phyloP scores from a whole-genome alignment of 345 rosid genomes.

The Toxicodendron radicans region DNA sequence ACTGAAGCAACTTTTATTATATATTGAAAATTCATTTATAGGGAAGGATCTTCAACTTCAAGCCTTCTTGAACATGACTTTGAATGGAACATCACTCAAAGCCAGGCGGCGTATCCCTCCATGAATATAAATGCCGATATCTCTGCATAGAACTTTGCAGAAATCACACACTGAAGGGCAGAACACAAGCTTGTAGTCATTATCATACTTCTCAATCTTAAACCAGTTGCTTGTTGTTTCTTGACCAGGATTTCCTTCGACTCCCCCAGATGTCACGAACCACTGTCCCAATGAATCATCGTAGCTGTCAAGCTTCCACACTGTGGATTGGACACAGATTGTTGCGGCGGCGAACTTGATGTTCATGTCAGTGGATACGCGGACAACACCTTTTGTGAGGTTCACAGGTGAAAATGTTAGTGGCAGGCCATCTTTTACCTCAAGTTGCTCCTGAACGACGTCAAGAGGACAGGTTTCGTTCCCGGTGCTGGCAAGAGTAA shows the following conservation, averaged over 20 bases:
- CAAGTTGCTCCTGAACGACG: conserved; percentile 30
- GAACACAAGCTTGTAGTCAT: conserved; percentile 56
- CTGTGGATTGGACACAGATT: conserved; percentile 47
- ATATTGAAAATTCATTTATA: background rate
- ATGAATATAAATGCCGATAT: conserved; percentile 51
- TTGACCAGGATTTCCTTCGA: conserved; percentile 55
- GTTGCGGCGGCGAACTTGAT: conserved; percentile 45
- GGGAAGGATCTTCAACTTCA: background rate
- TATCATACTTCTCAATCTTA: conserved; percentile 50
- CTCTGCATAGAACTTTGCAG: conserved; percentile 56
- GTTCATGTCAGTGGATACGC: conserved; percentile 40
- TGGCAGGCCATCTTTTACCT: conserved; percentile 33
- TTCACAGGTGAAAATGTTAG: conserved; percentile 31
- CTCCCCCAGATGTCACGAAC: conserved; percentile 55
- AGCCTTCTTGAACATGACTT: conserved; percentile 55
- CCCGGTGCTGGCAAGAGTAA: conserved; percentile 26
- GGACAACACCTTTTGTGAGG: conserved; percentile 22
- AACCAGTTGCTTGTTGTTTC: conserved; percentile 54
- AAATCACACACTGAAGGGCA: conserved; percentile 60
- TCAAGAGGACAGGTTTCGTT: conserved; percentile 32
- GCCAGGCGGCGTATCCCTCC: conserved; percentile 49
- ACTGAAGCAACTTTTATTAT: too few relatives aligned
- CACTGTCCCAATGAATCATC: conserved; percentile 42
- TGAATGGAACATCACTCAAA: conserved; percentile 53
- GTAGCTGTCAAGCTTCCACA: conserved; percentile 43